Conservation (phyloP, 2,329 filamentous ascomycete genomes). For the Karstenula rhodostoma region DNA sequence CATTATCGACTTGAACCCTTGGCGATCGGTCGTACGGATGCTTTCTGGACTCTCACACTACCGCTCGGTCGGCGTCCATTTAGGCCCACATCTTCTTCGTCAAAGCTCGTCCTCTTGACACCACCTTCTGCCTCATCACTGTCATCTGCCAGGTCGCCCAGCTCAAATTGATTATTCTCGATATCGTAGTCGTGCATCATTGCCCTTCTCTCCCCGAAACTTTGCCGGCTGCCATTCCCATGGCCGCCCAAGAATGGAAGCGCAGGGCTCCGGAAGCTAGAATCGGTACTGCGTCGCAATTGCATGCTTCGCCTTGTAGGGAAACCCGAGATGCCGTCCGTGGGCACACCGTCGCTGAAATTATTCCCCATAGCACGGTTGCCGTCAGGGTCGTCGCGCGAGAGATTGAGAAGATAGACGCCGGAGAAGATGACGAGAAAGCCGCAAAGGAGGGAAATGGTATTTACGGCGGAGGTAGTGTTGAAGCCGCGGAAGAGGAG, state of each 20-base stretch:
- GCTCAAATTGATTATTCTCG: conserved; percentile 71
- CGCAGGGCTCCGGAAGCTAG: conserved; percentile 60
- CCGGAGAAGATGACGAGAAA: conserved; percentile 96
- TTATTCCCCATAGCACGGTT: conserved; percentile 63
- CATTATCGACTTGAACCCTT: conserved; percentile 17
- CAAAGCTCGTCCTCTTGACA: conserved; percentile 46
- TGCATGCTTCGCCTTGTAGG: conserved; percentile 96
- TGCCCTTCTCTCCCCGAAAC: conserved; percentile 72
- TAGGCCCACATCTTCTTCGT: conserved; percentile 32
- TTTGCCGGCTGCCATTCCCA: conserved; percentile 39
- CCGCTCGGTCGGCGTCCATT: conserved; percentile 34
- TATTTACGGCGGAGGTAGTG: conserved; percentile 89
- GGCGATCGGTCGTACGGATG: conserved; percentile 36
- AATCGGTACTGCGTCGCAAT: conserved; percentile 70
- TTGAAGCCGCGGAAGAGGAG: conserved; percentile 97
- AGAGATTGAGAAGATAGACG: conserved; percentile 96
- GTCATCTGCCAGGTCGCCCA: conserved; percentile 81
- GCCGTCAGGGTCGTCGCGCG: conserved; percentile 87
- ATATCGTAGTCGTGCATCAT: conserved; percentile 91
- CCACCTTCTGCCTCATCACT: conserved; percentile 50
- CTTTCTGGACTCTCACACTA: conserved; percentile 39
- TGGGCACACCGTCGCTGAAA: conserved; percentile 80
- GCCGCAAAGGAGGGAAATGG: conserved; percentile 87
- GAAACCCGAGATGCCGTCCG: conserved; percentile 87
- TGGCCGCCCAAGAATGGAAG: conserved; percentile 59